These are phyloP conservation scores for Odontarrhena argentea DNA, from an alignment of 345 rosid species.

Conservation along the genomic window DNA sequence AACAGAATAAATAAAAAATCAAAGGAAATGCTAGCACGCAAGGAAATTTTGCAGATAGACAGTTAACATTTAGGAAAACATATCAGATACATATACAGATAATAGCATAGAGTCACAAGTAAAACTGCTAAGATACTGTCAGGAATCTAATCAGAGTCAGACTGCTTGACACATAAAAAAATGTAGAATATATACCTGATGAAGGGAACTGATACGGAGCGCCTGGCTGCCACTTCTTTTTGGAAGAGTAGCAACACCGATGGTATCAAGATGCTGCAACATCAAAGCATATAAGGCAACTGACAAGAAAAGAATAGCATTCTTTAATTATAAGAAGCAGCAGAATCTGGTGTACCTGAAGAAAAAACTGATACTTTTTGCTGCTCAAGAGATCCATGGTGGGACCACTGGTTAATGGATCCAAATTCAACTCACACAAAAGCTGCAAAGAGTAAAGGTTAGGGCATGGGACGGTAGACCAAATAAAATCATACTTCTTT, in stretches of 20 bases:
- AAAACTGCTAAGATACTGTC: background rate
- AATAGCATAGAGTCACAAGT: slow-evolving; percentile 2
- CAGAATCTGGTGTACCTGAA: slow-evolving; percentile 52
- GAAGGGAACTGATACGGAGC: slow-evolving; percentile 91
- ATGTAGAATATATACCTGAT: slow-evolving; percentile 62
- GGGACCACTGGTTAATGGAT: slow-evolving; percentile 81
- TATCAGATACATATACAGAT: background rate
- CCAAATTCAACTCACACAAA: slow-evolving; percentile 80
- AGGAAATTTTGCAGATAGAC: background rate
- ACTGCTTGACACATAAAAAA: background rate
- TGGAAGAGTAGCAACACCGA: slow-evolving; percentile 89
- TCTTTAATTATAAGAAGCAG: slow-evolving; percentile 18
- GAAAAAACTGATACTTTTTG: slow-evolving; percentile 81
- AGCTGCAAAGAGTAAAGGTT: slow-evolving; percentile 56
- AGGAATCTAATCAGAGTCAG: slow-evolving; percentile 9
- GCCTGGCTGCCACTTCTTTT: slow-evolving; percentile 80
- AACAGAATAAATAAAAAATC: background rate
- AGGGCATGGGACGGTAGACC: slow-evolving; percentile 13
- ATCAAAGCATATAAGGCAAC: slow-evolving; percentile 14
- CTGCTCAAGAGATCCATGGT: slow-evolving; percentile 80
- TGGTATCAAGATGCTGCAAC: slow-evolving; percentile 78
- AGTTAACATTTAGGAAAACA: background rate
- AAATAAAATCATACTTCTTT: slow-evolving; percentile 8
- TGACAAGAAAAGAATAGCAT: slow-evolving; percentile 4
- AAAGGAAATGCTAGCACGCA: background rate